Evolutionary conservation across 1,284 basidiomycete genomes (phyloP).

Genomic region (Polyporus tsugae): DNA sequence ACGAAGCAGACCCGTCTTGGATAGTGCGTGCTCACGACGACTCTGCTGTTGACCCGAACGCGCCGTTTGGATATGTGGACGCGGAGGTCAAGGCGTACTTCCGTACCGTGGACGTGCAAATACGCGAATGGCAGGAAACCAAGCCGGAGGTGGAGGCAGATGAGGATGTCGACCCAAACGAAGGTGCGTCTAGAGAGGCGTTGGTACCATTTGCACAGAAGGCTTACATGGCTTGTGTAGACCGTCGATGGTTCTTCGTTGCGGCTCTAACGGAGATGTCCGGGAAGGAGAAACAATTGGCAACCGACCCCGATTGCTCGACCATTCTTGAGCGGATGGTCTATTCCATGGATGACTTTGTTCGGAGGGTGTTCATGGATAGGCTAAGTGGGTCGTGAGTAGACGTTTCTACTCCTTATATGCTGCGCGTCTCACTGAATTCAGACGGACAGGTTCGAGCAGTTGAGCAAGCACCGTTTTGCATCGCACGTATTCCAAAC

Average conservation of each 20-base stretch:
- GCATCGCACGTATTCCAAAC: conserved; percentile 95
- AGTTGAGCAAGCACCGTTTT: conserved; percentile 82
- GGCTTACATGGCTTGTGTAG: conserved; percentile 48
- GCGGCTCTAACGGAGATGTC: conserved; percentile 87
- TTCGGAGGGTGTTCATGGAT: conserved; percentile 87
- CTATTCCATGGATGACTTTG: conserved; percentile 94
- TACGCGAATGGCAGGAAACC: conserved; percentile 83
- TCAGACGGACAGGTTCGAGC: conserved; percentile 60
- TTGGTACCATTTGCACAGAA: not conserved
- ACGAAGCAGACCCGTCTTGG: conserved; percentile 65
- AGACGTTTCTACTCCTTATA: not conserved
- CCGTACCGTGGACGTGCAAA: conserved; percentile 84
- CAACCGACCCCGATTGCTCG: conserved; percentile 93
- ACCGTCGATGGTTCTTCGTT: conserved; percentile 83
- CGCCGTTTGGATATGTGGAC: conserved; percentile 89
- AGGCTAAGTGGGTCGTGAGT: conserved; percentile 87
- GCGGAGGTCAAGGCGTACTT: conserved; percentile 93
- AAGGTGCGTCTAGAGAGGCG: conserved; percentile 61
- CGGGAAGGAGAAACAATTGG: conserved; percentile 87
- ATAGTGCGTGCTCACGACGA: conserved; percentile 55
- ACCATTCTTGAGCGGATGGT: conserved; percentile 87
- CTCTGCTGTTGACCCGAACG: conserved; percentile 63
- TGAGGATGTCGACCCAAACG: conserved; percentile 71
- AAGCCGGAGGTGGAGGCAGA: conserved; percentile 48
- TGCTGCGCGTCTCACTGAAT: conserved; percentile 34